These are phyloP conservation scores for Nadsonia starkeyi-henricii DNA, from an alignment of 1,139 yeast genomes.

Conservation along the genomic window DNA sequence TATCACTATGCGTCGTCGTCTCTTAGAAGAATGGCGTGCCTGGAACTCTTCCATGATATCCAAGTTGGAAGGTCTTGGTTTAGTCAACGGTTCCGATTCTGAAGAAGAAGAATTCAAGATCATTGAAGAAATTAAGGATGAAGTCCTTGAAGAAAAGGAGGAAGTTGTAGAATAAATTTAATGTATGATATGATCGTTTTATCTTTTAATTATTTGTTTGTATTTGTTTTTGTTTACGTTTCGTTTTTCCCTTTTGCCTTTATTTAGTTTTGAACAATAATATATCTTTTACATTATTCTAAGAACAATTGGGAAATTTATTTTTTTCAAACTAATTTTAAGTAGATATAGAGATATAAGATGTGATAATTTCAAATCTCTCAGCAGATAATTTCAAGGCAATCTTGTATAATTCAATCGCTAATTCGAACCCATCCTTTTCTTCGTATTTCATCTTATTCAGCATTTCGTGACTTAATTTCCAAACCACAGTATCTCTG, in stretches of 20 bases:
- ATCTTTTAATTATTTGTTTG: neutral
- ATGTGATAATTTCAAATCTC: slow-evolving; percentile 39
- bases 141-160: slow-evolving; percentile 41
- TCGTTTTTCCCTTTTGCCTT: neutral
- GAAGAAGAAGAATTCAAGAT: slow-evolving; percentile 31
- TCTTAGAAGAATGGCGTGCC: slow-evolving; percentile 72
- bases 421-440: slow-evolving; percentile 38
- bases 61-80: slow-evolving; percentile 33
- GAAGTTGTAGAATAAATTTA: slow-evolving; percentile 12
- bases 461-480: slow-evolving; percentile 37
- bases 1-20: slow-evolving; percentile 69
- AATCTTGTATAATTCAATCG: slow-evolving; percentile 53
- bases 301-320: neutral
- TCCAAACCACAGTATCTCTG: slow-evolving; percentile 60
- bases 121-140: slow-evolving; percentile 72
- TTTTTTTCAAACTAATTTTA: neutral
- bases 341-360: slow-evolving; percentile 20
- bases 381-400: slow-evolving; percentile 55
- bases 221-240: neutral
- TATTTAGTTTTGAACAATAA: slow-evolving; percentile 1
- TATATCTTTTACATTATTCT: neutral
- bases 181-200: slow-evolving; percentile 3
- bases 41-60: slow-evolving; percentile 53
- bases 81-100: slow-evolving; percentile 20
- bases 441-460: slow-evolving; percentile 29